Evolutionary conservation across 768 basidiomycete species (phyloP), one percentile per base, ranked within the genome.

Genomic region (Tulasnella calospora): DNA sequence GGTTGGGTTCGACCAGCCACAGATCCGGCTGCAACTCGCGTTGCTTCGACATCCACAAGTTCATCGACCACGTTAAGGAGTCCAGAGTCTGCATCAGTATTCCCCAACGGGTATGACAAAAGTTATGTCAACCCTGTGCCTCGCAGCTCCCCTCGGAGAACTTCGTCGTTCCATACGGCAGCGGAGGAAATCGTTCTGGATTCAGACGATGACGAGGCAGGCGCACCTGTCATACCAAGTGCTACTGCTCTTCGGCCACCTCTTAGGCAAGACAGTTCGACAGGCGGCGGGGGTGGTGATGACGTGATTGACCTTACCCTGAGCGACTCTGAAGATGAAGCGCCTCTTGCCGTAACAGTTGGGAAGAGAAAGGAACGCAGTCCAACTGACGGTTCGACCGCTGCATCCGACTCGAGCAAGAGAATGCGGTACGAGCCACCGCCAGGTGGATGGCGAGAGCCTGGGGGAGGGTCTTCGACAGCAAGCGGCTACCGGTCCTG

Each of bases 221-320:
- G 93, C 88, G 79, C 87, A 76, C 67, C 77, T 2, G 19, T 38
- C 35, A 69, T 72, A 61, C 80, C 67, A 44, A 47, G 57, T 0
- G 76, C 72, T 44, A 77, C 13, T 19, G 44, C 33, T 30, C 67
- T 67, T 30, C 44, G 9, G 40, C 46, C 73, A 21, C 79, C 40
- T 30, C 71, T 30, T 41, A 38, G 51, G 12, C 44, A 57, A 30
- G 46, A 13, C 3, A 21, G 46, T 36, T 30, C 74, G 23, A 21
- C 67, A 71, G 38, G 15, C 6, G 35, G 61, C 6, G 47, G 57
- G 10, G 67, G 69, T 80, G 82, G 81, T 33, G 84, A 86, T 17
- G 88, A 89, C 80, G 90, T 96, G 67, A 96, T 96, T 80, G 95
- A 97, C 83, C 85, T 97, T 79, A 96, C 95, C 3, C 85, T 91